Conservation (phyloP, 2,329 filamentous ascomycete species). For the Alternaria hordeiaustralica region DNA sequence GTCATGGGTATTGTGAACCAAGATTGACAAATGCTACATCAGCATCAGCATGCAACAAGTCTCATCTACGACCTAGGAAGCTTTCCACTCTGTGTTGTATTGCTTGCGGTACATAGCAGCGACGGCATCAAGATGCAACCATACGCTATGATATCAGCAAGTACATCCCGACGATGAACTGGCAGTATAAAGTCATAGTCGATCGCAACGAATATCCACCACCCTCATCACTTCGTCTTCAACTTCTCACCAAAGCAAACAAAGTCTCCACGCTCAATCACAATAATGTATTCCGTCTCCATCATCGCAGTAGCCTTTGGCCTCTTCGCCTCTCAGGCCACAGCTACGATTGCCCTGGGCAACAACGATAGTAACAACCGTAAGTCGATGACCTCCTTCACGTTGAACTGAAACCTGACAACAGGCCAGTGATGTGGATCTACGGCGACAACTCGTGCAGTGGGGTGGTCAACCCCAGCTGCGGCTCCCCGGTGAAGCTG, state of each 20-base stretch:
- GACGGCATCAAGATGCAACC: neutral
- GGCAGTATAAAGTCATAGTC: neutral
- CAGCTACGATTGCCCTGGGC: neutral
- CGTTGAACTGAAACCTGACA: neutral
- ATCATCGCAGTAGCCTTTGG: neutral
- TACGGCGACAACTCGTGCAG: neutral
- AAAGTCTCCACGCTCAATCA: neutral
- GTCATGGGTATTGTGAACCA: neutral
- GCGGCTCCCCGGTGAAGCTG: neutral
- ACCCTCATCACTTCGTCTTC: neutral
- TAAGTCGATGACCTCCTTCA: neutral
- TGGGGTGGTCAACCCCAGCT: neutral
- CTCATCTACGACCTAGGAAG: neutral
- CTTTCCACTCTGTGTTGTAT: neutral
- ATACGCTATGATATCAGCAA: neutral
- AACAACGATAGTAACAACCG: neutral
- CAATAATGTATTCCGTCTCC: neutral
- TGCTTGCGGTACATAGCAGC: neutral
- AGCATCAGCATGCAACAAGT: neutral
- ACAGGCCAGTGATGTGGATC: neutral
- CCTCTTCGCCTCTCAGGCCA: neutral
- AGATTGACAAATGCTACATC: neutral
- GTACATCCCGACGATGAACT: neutral
- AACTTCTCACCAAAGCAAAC: neutral
- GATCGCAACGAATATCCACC: neutral